Evolutionary conservation across 306 rosid species (phyloP), one percentile per base, ranked within the genome.

Genomic region (Ziziphus jujuba): DNA sequence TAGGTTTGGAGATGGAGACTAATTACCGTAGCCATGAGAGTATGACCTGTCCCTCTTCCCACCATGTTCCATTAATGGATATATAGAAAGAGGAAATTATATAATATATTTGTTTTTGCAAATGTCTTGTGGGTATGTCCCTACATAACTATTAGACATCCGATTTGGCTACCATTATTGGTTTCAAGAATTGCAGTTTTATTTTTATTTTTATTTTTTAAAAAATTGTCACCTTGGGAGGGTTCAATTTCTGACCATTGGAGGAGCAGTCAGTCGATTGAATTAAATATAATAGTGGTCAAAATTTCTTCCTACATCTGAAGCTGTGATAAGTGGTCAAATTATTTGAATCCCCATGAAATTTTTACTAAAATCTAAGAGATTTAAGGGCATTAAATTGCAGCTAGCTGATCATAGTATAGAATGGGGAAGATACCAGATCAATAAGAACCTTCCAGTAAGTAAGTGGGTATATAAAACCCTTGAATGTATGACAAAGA

Each of bases 271-370:
- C 23, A 35, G 14, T 31, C 2, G 19, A 9, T 23, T 52, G 45
- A 20, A 40, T 51, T 40, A 16, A 17, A 71, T 62, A 61, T 49
- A 19, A 19, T 0, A 5, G 45, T 63, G 61, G 45, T 54, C 35
- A 44, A 9, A 13, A 33, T 57, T 75, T 61, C 68, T 52, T 72
- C 23, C 66, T 58, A 7, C 51, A 44, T 72, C 23, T 34, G 38
- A 56, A 66, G 69, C 70, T 24, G 68, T 67, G 36, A 48, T 19
- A 16, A 59, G 33, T 35, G 69, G 81, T 78, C 90, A 80, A 80
- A 69, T 33, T 80, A 84, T 70, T 66, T 82, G 75, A 48, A 80
- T 75, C 84, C 80, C 84, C 81, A 58, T 56, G 61, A 73, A 69
- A 58, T 16, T 56, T 61, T 68, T 53, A 59, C 49, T 67, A 59